A percentile compares a stretch with the other conserved stretches of the same genome.
These are phyloP conservation scores for Spergularia marina DNA, from an alignment of 148 eudicot species.

Conservation along the genomic window DNA sequence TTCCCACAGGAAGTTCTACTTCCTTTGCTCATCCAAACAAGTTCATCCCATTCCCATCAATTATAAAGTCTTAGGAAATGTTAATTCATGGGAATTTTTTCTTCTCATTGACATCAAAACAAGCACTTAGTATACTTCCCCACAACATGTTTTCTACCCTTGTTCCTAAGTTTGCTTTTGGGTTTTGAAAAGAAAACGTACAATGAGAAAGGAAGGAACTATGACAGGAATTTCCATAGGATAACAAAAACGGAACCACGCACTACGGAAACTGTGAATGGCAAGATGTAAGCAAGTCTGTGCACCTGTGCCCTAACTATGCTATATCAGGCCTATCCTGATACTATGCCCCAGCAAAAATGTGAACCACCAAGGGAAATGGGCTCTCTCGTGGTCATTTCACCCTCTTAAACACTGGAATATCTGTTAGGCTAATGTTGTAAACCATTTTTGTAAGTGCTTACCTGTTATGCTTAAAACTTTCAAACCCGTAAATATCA, in stretches of 20 bases:
- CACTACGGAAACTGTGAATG: background rate
- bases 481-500: slow-evolving; percentile 97
- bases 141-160: background rate
- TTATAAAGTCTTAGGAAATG: no score
- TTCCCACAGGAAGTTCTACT: no score
- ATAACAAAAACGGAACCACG: background rate
- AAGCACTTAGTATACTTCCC: no score
- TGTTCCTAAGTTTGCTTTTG: background rate
- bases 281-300: background rate
- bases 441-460: background rate
- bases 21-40: no score
- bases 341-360: slow-evolving; percentile 5
- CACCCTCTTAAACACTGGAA: background rate
- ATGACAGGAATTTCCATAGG: background rate
- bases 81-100: no score
- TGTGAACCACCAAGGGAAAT: background rate
- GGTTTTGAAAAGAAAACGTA: no score
- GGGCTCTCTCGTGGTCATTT: background rate
- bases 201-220: background rate
- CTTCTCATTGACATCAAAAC: no score
- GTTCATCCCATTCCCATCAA: no score
- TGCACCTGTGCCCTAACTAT: background rate
- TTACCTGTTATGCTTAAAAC: slow-evolving; percentile 96
- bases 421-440: background rate
- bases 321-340: background rate